Evolutionary conservation across 345 rosid genomes (phyloP).

Genomic region (Boechera divaricarpa): DNA sequence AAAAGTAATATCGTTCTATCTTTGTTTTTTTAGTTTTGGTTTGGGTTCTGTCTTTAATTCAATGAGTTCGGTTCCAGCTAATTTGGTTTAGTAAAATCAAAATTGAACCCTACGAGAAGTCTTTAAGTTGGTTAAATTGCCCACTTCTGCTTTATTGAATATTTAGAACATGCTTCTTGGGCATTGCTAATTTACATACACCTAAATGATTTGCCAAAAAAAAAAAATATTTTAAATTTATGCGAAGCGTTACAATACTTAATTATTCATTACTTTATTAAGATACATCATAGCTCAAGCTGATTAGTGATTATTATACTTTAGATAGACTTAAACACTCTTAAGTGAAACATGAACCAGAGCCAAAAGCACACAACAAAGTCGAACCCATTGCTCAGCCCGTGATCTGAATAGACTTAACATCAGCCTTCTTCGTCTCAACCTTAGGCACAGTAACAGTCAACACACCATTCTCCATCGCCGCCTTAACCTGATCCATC

Average conservation of each 20-base stretch:
- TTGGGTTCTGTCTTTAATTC: too few species aligned
- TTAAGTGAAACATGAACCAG: background rate
- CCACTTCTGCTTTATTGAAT: too few species aligned
- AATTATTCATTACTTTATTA: background rate
- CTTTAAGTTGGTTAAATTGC: too few species aligned
- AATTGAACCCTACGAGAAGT: too few species aligned
- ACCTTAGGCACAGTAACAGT: conserved; percentile 55
- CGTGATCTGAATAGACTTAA: conserved; percentile 57
- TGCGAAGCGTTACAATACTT: background rate
- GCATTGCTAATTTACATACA: too few species aligned
- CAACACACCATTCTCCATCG: conserved; percentile 67
- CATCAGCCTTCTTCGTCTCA: conserved; percentile 47
- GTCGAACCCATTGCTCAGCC: conserved; percentile 27
- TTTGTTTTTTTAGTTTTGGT: too few species aligned
- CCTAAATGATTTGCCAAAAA: background rate
- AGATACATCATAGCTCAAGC: background rate
- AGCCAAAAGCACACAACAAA: background rate
- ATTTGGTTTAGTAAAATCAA: too few species aligned
- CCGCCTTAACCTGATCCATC: conserved; percentile 53
- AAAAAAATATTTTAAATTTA: background rate
- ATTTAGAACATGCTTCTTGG: too few species aligned
- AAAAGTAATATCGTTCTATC: too few species aligned
- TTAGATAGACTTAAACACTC: too few species aligned
- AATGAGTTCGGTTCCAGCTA: too few species aligned
- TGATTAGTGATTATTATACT: too few species aligned